phyloP scores from a whole-genome alignment of 768 basidiomycete genomes.

The Leccinum pellstonianum region DNA sequence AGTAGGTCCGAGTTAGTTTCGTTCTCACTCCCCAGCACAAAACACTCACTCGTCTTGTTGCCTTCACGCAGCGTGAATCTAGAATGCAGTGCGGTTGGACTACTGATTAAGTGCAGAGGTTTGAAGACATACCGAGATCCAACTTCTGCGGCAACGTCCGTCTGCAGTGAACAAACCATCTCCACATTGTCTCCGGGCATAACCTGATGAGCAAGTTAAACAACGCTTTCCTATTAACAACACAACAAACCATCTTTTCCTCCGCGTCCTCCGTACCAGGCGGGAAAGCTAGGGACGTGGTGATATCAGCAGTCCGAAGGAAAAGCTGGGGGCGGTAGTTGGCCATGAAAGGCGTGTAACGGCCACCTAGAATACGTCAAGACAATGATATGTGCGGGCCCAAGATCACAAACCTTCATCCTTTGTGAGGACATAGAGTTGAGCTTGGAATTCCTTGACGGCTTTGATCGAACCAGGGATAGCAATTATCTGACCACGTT shows the following conservation, averaged over 20 bases:
- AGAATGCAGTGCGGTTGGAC: slow-evolving; percentile 2
- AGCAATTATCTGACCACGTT: slow-evolving; percentile 89
- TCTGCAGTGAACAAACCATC: slow-evolving; percentile 78
- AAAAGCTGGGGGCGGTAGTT: slow-evolving; percentile 96
- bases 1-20: slow-evolving; percentile 11
- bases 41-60: slow-evolving; percentile 77
- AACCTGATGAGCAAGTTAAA: slow-evolving; percentile 46
- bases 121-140: slow-evolving; percentile 62
- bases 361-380: slow-evolving; percentile 49
- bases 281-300: slow-evolving; percentile 81
- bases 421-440: slow-evolving; percentile 64
- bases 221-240: neutral
- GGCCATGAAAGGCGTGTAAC: slow-evolving; percentile 88
- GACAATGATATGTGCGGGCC: slow-evolving; percentile 45
- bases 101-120: neutral
- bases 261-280: slow-evolving; percentile 75
- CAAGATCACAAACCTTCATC: slow-evolving; percentile 39
- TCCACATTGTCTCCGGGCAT: slow-evolving; percentile 99
- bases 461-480: slow-evolving; percentile 89
- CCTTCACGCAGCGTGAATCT: slow-evolving; percentile 93
- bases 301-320: slow-evolving; percentile 93
- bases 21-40: neutral
- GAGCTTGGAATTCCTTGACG: slow-evolving; percentile 93
- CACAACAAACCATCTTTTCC: slow-evolving; percentile 74
- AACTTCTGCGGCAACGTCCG: slow-evolving; percentile 86